phyloP scores from a whole-genome alignment of 371 early-diverging fungal genomes.

The Apophysomyces variabilis region DNA sequence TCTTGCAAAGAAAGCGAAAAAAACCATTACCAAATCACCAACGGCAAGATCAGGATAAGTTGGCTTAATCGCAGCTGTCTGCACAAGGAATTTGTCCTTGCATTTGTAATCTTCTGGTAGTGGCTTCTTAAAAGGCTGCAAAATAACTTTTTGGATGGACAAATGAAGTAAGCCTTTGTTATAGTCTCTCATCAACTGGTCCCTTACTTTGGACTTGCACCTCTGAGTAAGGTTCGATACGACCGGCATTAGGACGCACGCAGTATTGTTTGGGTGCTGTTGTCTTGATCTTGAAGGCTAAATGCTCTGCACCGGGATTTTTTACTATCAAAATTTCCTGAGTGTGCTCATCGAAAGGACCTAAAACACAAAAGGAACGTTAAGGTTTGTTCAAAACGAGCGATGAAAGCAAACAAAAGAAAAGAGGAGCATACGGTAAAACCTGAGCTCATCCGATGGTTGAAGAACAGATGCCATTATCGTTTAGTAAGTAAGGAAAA shows the following conservation, averaged over 20 bases:
- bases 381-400: not conserved
- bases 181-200: not conserved
- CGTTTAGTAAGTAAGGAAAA: not conserved
- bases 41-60: slow-evolving; percentile 21
- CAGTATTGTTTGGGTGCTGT: slow-evolving; percentile 93
- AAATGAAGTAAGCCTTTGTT: not conserved
- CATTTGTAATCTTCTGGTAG: slow-evolving; percentile 70
- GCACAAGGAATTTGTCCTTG: slow-evolving; percentile 88
- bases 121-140: slow-evolving; percentile 80
- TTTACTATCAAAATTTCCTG: slow-evolving; percentile 55
- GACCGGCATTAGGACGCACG: slow-evolving; percentile 88
- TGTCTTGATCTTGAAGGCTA: slow-evolving; percentile 92
- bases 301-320: slow-evolving; percentile 61
- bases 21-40: slow-evolving; percentile 23
- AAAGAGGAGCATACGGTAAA: slow-evolving; percentile 8
- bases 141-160: slow-evolving; percentile 53
- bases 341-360: slow-evolving; percentile 70
- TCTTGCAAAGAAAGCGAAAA: too few species aligned
- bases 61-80: slow-evolving; percentile 32
- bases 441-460: slow-evolving; percentile 22
- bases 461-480: slow-evolving; percentile 21
- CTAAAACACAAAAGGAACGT: slow-evolving; percentile 31
- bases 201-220: slow-evolving; percentile 68
- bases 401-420: not conserved
- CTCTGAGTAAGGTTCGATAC: slow-evolving; percentile 63